phyloP scores from a whole-genome alignment of 2,329 filamentous ascomycete genomes.

The Aureobasidium sp. region DNA sequence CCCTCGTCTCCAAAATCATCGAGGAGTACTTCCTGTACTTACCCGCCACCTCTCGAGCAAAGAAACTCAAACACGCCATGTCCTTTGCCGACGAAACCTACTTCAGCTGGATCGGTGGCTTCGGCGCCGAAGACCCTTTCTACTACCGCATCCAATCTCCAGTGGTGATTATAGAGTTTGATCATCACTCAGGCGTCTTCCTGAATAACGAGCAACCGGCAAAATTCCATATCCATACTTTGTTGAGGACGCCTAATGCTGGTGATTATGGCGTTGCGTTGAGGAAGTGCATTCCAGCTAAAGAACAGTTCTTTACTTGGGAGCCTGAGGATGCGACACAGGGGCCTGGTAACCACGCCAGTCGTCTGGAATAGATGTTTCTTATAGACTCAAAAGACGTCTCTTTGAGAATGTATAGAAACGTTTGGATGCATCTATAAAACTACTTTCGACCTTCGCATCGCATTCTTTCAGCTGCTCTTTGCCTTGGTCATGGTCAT shows the following conservation, averaged over 20 bases:
- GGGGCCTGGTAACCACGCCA: conserved; percentile 10
- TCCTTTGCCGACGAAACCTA: conserved; percentile 60
- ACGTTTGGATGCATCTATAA: background rate
- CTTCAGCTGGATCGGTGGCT: conserved; percentile 71
- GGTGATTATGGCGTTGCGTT: conserved; percentile 64
- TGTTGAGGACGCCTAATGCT: conserved; percentile 61
- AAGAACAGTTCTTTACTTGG: conserved; percentile 14
- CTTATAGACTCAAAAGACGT: background rate
- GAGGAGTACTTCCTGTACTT: conserved; percentile 61
- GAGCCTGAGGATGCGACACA: conserved; percentile 5
- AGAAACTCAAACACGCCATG: conserved; percentile 47
- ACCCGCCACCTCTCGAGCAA: conserved; percentile 44
- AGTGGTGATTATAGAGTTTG: conserved; percentile 66
- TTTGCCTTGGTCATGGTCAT: background rate
- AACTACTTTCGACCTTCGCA: background rate
- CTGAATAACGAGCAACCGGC: conserved; percentile 62
- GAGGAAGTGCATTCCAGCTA: conserved; percentile 10
- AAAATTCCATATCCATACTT: conserved; percentile 72
- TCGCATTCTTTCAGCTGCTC: background rate
- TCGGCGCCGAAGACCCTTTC: conserved; percentile 57
- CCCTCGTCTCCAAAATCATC: conserved; percentile 47
- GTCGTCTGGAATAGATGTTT: background rate
- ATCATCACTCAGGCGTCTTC: conserved; percentile 73
- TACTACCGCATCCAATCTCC: conserved; percentile 73
- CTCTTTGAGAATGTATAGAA: background rate